Evolutionary conservation across 495 filamentous ascomycete genomes (phyloP).

Genomic region (Alectoria sarmentosa): DNA sequence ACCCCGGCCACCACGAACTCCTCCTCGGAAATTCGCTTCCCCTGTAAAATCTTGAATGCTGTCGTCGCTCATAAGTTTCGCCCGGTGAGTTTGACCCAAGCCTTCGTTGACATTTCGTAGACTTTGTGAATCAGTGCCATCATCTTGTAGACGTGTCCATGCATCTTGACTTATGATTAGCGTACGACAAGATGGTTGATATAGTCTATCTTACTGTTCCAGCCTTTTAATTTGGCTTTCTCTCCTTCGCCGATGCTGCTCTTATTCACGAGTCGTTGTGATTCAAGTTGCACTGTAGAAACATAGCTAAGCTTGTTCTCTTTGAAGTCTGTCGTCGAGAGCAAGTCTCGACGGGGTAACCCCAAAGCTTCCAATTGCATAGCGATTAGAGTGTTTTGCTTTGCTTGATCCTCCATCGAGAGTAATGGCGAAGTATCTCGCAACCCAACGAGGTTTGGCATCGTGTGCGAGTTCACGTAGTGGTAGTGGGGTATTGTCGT

Average conservation of each 20-base stretch:
- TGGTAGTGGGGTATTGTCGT: neutral
- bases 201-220: neutral
- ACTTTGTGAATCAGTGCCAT: conserved; percentile 15
- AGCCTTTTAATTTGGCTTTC: conserved; percentile 23
- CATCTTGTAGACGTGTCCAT: conserved; percentile 16
- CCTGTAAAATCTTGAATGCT: conserved; percentile 2
- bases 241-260: conserved; percentile 22
- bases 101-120: conserved; percentile 22
- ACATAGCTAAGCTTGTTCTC: conserved; percentile 12
- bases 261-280: conserved; percentile 17
- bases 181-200: neutral
- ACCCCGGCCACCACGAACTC: conserved; percentile 12
- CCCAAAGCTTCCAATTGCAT: conserved; percentile 16
- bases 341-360: conserved; percentile 2
- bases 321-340: conserved; percentile 18
- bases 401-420: neutral
- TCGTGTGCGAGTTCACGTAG: neutral
- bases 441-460: neutral
- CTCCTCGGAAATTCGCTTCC: neutral
- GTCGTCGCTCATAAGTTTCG: neutral
- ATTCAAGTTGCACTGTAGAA: neutral
- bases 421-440: neutral
- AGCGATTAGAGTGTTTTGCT: neutral
- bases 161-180: conserved; percentile 12
- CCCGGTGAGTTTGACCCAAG: conserved; percentile 13